Evolutionary conservation across 495 filamentous ascomycete species (phyloP).

Genomic region (Eremomyces bilateralis): DNA sequence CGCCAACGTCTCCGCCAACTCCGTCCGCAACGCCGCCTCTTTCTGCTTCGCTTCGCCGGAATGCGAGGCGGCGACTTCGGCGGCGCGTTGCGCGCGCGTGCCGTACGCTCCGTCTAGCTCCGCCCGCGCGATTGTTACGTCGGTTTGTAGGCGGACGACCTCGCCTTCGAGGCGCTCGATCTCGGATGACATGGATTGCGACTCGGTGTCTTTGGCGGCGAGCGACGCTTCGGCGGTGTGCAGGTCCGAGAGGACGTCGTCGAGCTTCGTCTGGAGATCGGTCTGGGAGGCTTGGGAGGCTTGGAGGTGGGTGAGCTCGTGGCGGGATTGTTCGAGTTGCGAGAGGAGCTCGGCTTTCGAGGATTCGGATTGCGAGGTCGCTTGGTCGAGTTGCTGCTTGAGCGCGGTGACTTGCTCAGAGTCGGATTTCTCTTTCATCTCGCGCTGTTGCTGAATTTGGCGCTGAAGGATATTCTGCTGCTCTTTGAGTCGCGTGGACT

Average conservation of each 20-base stretch:
- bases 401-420: neutral
- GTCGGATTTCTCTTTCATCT: constrained; percentile 47
- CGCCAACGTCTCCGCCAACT: constrained; percentile 58
- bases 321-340: constrained; percentile 5
- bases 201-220: too few species aligned
- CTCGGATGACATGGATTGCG: too few species aligned
- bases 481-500: constrained; percentile 43
- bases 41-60: constrained; percentile 23
- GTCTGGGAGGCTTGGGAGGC: constrained; percentile 10
- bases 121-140: constrained; percentile 75
- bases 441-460: constrained; percentile 82
- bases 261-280: constrained; percentile 10
- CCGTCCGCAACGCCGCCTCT: constrained; percentile 47
- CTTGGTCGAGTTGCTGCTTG: constrained; percentile 13
- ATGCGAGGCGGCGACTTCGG: constrained; percentile 12
- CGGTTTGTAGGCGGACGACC: constrained; percentile 69
- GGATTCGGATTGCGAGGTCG: constrained; percentile 79
- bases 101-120: constrained; percentile 89
- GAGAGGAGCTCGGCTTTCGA: constrained; percentile 82
- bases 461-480: constrained; percentile 67
- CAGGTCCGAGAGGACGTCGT: constrained; percentile 6
- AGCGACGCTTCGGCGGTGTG: constrained; percentile 6
- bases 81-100: constrained; percentile 18
- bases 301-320: too few species aligned
- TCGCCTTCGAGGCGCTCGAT: constrained; percentile 57